Evolutionary conservation across 1,284 basidiomycete species (phyloP).

Genomic region (Fomitopsis schrenkii): DNA sequence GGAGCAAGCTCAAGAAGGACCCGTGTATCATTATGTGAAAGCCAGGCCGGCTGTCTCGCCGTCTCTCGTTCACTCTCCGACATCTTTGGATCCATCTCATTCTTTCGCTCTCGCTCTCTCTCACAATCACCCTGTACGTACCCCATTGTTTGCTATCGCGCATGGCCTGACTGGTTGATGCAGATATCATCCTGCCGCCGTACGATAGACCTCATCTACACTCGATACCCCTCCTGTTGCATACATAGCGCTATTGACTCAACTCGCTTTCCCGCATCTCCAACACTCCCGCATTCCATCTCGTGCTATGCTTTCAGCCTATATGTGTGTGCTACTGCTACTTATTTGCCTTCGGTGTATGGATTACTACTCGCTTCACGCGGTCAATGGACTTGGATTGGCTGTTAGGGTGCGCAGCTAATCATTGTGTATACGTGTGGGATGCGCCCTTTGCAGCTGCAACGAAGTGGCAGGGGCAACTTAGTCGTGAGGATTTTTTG

Average conservation of each 20-base stretch:
- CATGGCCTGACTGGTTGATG: background rate
- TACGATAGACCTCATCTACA: background rate
- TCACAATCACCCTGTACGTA: background rate
- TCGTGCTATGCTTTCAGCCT: background rate
- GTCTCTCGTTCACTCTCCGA: background rate
- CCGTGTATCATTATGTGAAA: slow-evolving; percentile 59
- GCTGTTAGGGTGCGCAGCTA: background rate
- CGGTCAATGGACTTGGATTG: background rate
- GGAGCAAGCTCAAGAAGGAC: slow-evolving; percentile 19
- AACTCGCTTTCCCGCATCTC: background rate
- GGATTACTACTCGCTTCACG: background rate
- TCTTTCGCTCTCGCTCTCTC: background rate
- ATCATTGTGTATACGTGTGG: too few species aligned
- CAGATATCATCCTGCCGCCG: background rate
- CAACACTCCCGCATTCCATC: background rate
- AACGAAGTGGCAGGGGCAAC: too few species aligned
- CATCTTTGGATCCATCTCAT: background rate
- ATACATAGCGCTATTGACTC: background rate
- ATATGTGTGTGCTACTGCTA: background rate
- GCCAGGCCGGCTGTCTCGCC: background rate
- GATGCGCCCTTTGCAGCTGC: too few species aligned
- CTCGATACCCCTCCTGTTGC: background rate
- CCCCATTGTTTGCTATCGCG: background rate
- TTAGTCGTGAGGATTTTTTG: too few species aligned
- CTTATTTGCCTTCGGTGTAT: background rate